Evolutionary conservation across 169 alveolate species (phyloP), one percentile per base, ranked within the genome.

Genomic region (Babesia bovis): DNA sequence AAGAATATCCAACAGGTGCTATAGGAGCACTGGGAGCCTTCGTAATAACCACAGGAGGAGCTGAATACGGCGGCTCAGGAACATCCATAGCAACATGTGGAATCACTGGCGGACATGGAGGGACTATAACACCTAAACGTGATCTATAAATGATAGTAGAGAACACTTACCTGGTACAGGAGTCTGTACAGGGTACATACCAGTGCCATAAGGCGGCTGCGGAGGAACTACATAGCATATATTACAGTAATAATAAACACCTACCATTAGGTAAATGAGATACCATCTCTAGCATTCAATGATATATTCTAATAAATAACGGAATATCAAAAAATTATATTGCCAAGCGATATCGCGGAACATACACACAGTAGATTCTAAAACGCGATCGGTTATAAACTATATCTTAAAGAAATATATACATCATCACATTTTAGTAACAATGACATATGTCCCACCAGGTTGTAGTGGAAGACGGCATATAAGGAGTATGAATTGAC

Each of bases 21-120:
- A 82, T 70, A 25, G 59, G 61, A 36, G 70, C 71, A 13, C 59
- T 23, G 2, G 79, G 59, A 10, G 41, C 70, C 61, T 77, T 77
- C 9, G 81, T 55, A 17, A 65, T 75, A 1, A 77, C 73, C 25
- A 52, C 47, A 10, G 74, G 44, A 17, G 69, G 51, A 15, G 17
- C 70, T n/a, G 69, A 50, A 41, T 52, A 52, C 40, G 60, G 33
- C 6, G 33, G 60, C 21, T 10, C 60, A 33, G 45, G 67, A 6
- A n/a, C 40, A 33, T 38, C 73, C 10, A 36, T 38, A 35, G 9
- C 56, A 21, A 5, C 35, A 58, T 30, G 42, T 2, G 1, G 51
- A 17, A 55, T 36, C 40, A 60, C 53, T 2, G 73, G 73, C 10
- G 73, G 73, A 25, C 61, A n/a, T 10, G 73, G 73, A n/a, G 73